Evolutionary conservation across 2,329 filamentous ascomycete genomes (phyloP), one percentile per base, ranked within the genome.

Genomic region (Phialophora verrucosa): DNA sequence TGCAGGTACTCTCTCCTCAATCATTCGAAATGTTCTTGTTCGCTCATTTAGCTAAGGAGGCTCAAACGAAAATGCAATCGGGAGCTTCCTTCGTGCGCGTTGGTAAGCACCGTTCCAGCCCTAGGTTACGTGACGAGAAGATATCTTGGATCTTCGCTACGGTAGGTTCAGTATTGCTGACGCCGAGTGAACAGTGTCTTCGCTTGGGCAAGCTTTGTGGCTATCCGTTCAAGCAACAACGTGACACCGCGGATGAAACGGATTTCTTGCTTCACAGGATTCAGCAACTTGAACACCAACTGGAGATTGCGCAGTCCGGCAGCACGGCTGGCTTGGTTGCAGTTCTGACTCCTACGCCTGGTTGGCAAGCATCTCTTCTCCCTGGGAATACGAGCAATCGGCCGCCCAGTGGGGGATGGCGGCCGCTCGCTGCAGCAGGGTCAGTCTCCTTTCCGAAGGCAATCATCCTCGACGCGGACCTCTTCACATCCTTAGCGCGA

Each of bases 51-150:
- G 14, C 7, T 27, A 17, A 75, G 78, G 50, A 80, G 78, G 67
- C 80, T 84, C 72, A 85, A 85, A 74, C 77, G 83, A 32, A 82
- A 79, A 75, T 85, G 83, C 72, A 80, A 83, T 76, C 85, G 85
- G 74, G 72, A 70, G 3, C 69, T 84, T 1, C 83, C 83, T 14
- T 70, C 75, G 10, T 85, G 83, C 71, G 73, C 77, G 2, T 76
- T 84, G 53, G 59, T 51, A 44, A 63, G 68, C 29, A 12, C 20
- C 14, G 64, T 62, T 59, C 25, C 50, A 2, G 63, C 68, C 12
- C 11, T 20, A 8, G 14, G 20, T 11, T 50, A n/a, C 47, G 3
- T 17, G 35, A 38, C 11, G 14, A 42, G 14, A 17, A 42, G 35
- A 42, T 0, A 5, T 17, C 4, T 17, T 42, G 35, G 5, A 17